Evolutionary conservation across 495 filamentous ascomycete genomes (phyloP).

Genomic region (Xylaria flabelliformis): DNA sequence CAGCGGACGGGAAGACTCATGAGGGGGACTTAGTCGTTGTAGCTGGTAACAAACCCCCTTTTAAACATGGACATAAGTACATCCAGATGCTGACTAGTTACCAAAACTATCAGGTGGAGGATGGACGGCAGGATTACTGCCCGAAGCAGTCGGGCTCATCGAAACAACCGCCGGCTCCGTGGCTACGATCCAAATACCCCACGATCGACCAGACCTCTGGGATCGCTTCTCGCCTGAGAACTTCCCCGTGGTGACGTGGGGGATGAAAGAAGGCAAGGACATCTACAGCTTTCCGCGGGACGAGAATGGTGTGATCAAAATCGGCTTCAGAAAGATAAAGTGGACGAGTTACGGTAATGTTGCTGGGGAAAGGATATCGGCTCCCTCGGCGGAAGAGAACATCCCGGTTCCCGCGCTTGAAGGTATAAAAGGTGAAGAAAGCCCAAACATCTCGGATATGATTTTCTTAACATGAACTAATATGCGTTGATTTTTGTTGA

Average conservation of each 20-base stretch:
- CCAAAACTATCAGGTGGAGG: conserved; percentile 34
- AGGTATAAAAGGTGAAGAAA: conserved; percentile 31
- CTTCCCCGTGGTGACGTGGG: conserved; percentile 45
- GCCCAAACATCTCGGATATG: background rate
- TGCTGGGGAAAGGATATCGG: conserved; percentile 30
- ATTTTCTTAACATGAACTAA: too few species aligned
- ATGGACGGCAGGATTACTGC: conserved; percentile 44
- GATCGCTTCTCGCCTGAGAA: conserved; percentile 42
- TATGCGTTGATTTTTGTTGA: background rate
- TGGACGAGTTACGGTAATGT: conserved; percentile 38
- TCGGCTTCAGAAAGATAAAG: conserved; percentile 55
- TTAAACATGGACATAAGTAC: background rate
- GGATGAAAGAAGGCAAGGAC: conserved; percentile 41
- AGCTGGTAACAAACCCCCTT: conserved; percentile 30
- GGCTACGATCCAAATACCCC: conserved; percentile 44
- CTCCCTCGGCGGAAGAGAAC: conserved; percentile 40
- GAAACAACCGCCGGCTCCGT: conserved; percentile 55
- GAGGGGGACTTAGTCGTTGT: conserved; percentile 38
- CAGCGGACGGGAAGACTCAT: conserved; percentile 43
- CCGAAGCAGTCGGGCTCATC: conserved; percentile 43
- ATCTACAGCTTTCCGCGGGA: conserved; percentile 52
- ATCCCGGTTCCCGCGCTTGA: conserved; percentile 46
- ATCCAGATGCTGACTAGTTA: background rate
- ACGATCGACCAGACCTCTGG: conserved; percentile 37
- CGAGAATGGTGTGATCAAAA: conserved; percentile 48